These are phyloP conservation scores for Mycena rebaudengoi DNA, from an alignment of 768 basidiomycete species.

Conservation along the genomic window DNA sequence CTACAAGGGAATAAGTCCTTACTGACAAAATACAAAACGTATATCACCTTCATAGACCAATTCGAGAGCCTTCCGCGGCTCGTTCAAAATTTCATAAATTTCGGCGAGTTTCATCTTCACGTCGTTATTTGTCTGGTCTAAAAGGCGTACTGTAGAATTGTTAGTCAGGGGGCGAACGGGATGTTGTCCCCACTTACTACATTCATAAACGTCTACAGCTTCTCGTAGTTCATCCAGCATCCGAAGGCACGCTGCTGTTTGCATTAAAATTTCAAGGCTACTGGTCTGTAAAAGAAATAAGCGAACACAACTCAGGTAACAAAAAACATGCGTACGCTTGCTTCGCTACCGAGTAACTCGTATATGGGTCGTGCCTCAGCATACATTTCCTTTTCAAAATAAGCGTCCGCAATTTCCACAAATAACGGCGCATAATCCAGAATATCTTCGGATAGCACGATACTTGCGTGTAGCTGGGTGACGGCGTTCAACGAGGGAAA, in stretches of 20 bases:
- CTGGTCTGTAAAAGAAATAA: conserved; percentile 62
- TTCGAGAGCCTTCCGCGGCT: conserved; percentile 82
- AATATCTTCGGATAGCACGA: conserved; percentile 76
- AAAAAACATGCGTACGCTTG: conserved; percentile 59
- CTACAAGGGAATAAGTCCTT: conserved; percentile 35
- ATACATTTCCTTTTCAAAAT: conserved; percentile 80
- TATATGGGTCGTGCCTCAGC: conserved; percentile 85
- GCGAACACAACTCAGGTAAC: not conserved
- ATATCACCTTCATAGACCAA: conserved; percentile 83
- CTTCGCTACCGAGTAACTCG: conserved; percentile 77
- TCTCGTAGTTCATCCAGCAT: conserved; percentile 79
- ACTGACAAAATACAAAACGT: not conserved
- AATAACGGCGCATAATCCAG: conserved; percentile 82
- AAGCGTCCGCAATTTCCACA: conserved; percentile 85
- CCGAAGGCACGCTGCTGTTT: conserved; percentile 84
- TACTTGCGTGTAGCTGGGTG: conserved; percentile 40
- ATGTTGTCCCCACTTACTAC: conserved; percentile 60
- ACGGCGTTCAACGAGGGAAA: not conserved
- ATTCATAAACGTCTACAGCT: conserved; percentile 85
- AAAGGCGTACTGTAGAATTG: conserved; percentile 64
- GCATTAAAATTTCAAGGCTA: conserved; percentile 73
- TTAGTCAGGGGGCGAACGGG: not conserved
- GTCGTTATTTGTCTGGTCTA: conserved; percentile 80
- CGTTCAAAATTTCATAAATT: conserved; percentile 85
- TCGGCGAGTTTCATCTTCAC: conserved; percentile 92